Percentiles rank a stretch among this genome's conserved stretches.
Conservation (phyloP, 768 basidiomycete genomes). For the Boletus rex-veris region DNA sequence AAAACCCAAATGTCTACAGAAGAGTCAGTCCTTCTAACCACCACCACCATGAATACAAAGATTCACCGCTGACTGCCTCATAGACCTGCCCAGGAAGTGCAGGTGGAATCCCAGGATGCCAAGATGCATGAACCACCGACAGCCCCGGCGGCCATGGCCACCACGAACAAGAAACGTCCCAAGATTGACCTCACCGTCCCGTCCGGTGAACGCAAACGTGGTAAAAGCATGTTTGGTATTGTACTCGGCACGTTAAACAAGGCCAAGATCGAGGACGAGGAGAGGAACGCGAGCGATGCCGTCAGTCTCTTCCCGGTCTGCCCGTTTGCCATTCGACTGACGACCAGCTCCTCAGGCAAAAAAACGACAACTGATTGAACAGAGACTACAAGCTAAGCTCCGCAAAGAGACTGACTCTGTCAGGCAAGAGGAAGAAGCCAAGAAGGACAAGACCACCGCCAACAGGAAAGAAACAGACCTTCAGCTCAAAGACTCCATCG, state of each 20-base stretch:
- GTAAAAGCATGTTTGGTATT: constrained; percentile 85
- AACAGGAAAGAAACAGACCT: constrained; percentile 81
- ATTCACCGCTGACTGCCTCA: constrained; percentile 5
- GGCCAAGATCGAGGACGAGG: constrained; percentile 84
- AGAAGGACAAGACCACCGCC: constrained; percentile 74
- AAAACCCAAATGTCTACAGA: constrained; percentile 47
- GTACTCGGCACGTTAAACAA: constrained; percentile 81
- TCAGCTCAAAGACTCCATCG: constrained; percentile 77
- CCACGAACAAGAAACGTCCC: constrained; percentile 60
- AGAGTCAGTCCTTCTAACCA: constrained; percentile 39
- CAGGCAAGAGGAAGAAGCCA: constrained; percentile 80
- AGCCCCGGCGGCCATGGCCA: constrained; percentile 44
- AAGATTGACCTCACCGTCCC: constrained; percentile 60
- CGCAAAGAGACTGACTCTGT: constrained; percentile 84
- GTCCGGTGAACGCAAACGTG: constrained; percentile 70
- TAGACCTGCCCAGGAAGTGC: constrained; percentile 32
- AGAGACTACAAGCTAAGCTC: constrained; percentile 81
- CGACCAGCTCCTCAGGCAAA: constrained; percentile 53
- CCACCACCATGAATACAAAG: background rate
- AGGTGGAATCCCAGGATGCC: constrained; percentile 30
- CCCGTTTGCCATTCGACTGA: constrained; percentile 7
- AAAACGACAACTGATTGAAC: constrained; percentile 79
- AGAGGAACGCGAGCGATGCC: constrained; percentile 81
- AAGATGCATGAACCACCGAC: constrained; percentile 41
- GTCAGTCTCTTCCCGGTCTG: constrained; percentile 37